A percentile compares a stretch with the other conserved stretches of the same genome.
These are phyloP conservation scores for Gonapodya sp. DNA, from an alignment of 192 early-diverging fungal genomes.

Conservation along the genomic window DNA sequence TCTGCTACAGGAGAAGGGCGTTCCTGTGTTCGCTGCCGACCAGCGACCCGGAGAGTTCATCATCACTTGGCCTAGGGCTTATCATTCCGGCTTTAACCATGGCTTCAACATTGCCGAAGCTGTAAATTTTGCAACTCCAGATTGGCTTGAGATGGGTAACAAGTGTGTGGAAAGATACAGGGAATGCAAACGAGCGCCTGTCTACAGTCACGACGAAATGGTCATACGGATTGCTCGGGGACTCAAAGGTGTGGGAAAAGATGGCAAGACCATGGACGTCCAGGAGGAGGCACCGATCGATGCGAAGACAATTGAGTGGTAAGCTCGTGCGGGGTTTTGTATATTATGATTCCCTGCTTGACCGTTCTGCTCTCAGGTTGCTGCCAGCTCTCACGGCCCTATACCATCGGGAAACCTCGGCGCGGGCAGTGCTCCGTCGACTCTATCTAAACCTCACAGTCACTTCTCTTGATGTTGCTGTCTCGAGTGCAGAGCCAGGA, in stretches of 20 bases:
- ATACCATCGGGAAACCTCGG: slow-evolving; percentile 39
- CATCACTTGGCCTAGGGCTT: slow-evolving; percentile 87
- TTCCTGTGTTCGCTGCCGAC: slow-evolving; percentile 67
- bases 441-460: slow-evolving; percentile 15
- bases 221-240: slow-evolving; percentile 43
- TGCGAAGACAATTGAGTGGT: neutral
- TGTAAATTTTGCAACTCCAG: slow-evolving; percentile 89
- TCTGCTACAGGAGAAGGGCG: slow-evolving; percentile 56
- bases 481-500: slow-evolving; percentile 20
- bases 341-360: neutral
- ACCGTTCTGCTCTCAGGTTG: slow-evolving; percentile 28
- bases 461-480: slow-evolving; percentile 29
- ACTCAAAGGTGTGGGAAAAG: neutral
- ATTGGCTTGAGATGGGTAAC: slow-evolving; percentile 78
- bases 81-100: slow-evolving; percentile 96
- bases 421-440: slow-evolving; percentile 29
- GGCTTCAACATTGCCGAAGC: slow-evolving; percentile 96
- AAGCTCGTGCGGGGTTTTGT: neutral
- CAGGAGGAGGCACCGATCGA: neutral
- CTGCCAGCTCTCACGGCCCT: slow-evolving; percentile 35
- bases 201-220: slow-evolving; percentile 93
- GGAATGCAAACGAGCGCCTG: slow-evolving; percentile 65
- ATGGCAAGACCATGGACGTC: neutral
- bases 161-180: slow-evolving; percentile 77
- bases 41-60: slow-evolving; percentile 90